Evolutionary conservation across 2,329 filamentous ascomycete species (phyloP).

Genomic region (Cercospora canescens): DNA sequence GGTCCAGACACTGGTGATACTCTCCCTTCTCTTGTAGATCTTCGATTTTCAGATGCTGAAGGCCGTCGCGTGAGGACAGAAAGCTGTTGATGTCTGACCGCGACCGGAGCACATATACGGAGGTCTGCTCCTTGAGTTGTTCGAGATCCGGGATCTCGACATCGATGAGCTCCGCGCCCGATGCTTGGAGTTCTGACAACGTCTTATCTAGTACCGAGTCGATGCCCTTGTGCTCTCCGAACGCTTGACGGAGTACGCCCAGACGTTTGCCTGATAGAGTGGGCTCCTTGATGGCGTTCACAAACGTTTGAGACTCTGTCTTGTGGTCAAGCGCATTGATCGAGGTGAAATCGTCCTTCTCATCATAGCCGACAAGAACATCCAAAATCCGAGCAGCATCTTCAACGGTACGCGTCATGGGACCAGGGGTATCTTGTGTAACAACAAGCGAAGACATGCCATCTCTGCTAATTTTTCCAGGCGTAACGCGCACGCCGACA

Average conservation of each 20-base stretch:
- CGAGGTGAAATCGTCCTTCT: slow-evolving; percentile 22
- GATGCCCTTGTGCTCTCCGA: slow-evolving; percentile 27
- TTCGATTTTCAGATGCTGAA: slow-evolving; percentile 27
- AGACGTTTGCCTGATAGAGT: slow-evolving; percentile 22
- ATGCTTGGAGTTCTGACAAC: slow-evolving; percentile 14
- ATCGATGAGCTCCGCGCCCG: slow-evolving; percentile 28
- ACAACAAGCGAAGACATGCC: slow-evolving; percentile 26
- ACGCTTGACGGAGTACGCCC: slow-evolving; percentile 27
- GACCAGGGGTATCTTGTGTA: slow-evolving; percentile 30
- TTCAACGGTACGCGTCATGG: slow-evolving; percentile 26
- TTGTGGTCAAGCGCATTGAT: slow-evolving; percentile 21
- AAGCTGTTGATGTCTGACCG: slow-evolving; percentile 32
- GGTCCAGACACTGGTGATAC: slow-evolving; percentile 26
- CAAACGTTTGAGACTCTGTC: slow-evolving; percentile 9
- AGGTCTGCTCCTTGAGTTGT: slow-evolving; percentile 20
- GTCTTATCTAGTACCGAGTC: slow-evolving; percentile 18
- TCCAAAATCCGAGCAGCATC: slow-evolving; percentile 30
- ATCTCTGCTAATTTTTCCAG: slow-evolving; percentile 29
- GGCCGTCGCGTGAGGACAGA: slow-evolving; percentile 18
- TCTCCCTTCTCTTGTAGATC: slow-evolving; percentile 21
- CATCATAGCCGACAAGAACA: slow-evolving; percentile 27
- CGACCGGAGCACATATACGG: slow-evolving; percentile 26
- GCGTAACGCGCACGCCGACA: slow-evolving; percentile 31
- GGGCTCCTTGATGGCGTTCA: slow-evolving; percentile 22
- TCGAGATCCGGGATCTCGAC: slow-evolving; percentile 28